phyloP scores from a whole-genome alignment of 2,329 filamentous ascomycete species.

The Penicillium sp. region DNA sequence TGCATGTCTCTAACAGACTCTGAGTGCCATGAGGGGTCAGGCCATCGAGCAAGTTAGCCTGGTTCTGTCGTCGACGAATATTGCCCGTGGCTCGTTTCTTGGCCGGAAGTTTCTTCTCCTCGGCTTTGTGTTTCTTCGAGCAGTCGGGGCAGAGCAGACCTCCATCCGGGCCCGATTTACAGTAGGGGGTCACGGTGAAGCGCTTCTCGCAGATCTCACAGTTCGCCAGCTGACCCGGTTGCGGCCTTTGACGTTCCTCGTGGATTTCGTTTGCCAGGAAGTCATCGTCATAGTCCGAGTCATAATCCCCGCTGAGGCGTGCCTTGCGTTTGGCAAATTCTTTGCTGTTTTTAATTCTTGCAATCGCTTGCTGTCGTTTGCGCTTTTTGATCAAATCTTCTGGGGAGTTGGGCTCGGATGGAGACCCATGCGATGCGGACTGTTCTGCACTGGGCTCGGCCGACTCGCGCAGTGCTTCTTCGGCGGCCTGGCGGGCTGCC shows the following conservation, averaged over 20 bases:
- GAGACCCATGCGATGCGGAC: slow-evolving; percentile 33
- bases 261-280: slow-evolving; percentile 53
- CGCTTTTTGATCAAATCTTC: slow-evolving; percentile 54
- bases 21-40: slow-evolving; percentile 46
- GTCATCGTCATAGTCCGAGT: slow-evolving; percentile 49
- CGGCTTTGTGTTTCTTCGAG: slow-evolving; percentile 70
- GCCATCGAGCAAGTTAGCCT: slow-evolving; percentile 84
- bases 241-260: slow-evolving; percentile 57
- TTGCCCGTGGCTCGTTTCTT: slow-evolving; percentile 55
- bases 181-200: slow-evolving; percentile 91
- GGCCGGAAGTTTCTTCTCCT: slow-evolving; percentile 58
- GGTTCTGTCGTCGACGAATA: slow-evolving; percentile 70
- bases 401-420: slow-evolving; percentile 15
- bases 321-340: slow-evolving; percentile 49
- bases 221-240: slow-evolving; percentile 86
- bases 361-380: slow-evolving; percentile 55
- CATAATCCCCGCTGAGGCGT: slow-evolving; percentile 43
- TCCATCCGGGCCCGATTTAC: slow-evolving; percentile 76
- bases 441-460: slow-evolving; percentile 35
- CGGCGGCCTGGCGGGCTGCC: slow-evolving; percentile 44
- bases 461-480: slow-evolving; percentile 30
- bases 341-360: slow-evolving; percentile 54
- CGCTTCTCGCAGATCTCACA: slow-evolving; percentile 83
- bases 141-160: slow-evolving; percentile 84
- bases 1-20: slow-evolving; percentile 57